A percentile compares a stretch with the other conserved stretches of the same genome.
Evolutionary conservation across 2,329 filamentous ascomycete genomes (phyloP).

Genomic region (Botrytis tulipae): DNA sequence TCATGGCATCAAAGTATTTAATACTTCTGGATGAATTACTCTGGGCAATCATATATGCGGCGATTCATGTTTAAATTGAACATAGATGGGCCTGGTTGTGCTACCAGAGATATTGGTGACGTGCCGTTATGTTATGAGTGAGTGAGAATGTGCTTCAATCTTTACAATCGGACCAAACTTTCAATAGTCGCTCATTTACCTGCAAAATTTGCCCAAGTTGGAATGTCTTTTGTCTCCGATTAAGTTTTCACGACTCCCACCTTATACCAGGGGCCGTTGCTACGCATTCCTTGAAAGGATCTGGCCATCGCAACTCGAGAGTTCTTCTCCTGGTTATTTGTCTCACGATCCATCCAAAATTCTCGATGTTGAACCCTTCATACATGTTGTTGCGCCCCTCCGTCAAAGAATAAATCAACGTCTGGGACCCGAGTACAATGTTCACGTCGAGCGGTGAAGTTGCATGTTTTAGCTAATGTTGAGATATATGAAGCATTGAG

Average conservation of each 20-base stretch:
- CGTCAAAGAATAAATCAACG: not conserved
- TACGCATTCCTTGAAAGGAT: not conserved
- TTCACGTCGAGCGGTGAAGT: not conserved
- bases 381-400: not conserved
- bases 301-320: not conserved
- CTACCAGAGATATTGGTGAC: not conserved
- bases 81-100: not conserved
- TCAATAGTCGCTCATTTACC: not conserved
- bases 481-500: too few species aligned
- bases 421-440: not conserved
- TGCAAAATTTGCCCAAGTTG: not conserved
- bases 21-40: not conserved
- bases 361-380: not conserved
- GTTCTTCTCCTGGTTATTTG: not conserved
- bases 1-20: too few species aligned
- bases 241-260: not conserved
- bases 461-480: not conserved
- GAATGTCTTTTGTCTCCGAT: not conserved
- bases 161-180: not conserved
- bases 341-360: not conserved
- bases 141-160: not conserved
- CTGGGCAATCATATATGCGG: not conserved
- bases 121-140: not conserved
- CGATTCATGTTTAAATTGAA: not conserved
- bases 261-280: not conserved